These are phyloP conservation scores for Gleditsia sinensis DNA, from an alignment of 306 rosid genomes.

Conservation along the genomic window DNA sequence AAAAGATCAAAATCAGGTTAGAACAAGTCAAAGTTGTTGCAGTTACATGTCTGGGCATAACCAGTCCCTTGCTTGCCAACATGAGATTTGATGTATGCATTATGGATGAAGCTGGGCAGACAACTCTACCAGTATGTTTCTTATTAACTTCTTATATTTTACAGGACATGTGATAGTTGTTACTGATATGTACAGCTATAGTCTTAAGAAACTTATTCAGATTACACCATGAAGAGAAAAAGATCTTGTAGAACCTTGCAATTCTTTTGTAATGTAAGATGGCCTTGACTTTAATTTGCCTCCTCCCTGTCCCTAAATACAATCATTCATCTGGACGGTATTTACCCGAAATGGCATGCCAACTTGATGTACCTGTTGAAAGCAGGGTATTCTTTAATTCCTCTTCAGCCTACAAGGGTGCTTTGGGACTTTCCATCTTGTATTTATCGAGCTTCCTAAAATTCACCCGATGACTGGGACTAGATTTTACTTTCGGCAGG, in stretches of 20 bases:
- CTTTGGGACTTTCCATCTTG: neutral
- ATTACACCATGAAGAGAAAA: neutral
- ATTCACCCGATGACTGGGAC: neutral
- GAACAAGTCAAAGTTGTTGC: slow-evolving; percentile 93
- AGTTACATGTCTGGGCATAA: slow-evolving; percentile 87
- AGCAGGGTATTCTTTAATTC: neutral
- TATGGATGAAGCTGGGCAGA: slow-evolving; percentile 99
- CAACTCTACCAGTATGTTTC: slow-evolving; percentile 82
- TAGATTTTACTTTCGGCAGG: neutral
- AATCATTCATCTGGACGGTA: neutral
- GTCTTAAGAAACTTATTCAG: neutral
- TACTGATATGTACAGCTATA: neutral
- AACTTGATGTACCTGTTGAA: neutral
- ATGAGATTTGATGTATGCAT: slow-evolving; percentile 91
- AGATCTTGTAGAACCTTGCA: neutral
- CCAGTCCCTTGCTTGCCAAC: slow-evolving; percentile 76
- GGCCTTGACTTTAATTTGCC: neutral
- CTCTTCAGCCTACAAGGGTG: neutral
- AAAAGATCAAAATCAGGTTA: slow-evolving; percentile 66
- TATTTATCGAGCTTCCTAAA: neutral
- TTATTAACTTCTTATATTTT: slow-evolving; percentile 30
- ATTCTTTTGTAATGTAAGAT: neutral
- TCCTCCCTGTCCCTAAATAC: neutral
- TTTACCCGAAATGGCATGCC: neutral
- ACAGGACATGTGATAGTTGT: slow-evolving; percentile 1